Evolutionary conservation across 2,329 filamentous ascomycete genomes (phyloP), one percentile per base, ranked within the genome.

Genomic region (Scolecobasidium constrictum): DNA sequence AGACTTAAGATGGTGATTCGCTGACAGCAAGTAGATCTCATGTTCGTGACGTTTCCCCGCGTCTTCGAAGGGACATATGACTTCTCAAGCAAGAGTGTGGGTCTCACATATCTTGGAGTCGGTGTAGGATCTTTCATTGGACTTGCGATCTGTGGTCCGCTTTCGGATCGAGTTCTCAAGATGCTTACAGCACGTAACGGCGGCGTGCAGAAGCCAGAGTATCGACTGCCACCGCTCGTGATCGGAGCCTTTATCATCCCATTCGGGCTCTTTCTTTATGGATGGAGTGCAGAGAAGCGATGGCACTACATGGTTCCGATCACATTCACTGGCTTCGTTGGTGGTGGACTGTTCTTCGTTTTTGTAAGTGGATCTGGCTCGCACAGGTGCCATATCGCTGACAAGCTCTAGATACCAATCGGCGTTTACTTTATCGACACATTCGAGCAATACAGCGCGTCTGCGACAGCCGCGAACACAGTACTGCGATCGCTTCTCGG

Each of bases 11-110:
- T 9, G 26, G 26, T 31, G 9, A 31, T 31, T 7, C 9, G n/a
- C 26, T 31, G n/a, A 31, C 26, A 31, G 9, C 26, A 7, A 9
- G 9, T 31, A 31, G 26, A 67, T 49, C 58, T 69, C 31, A 53
- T 68, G 4, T 68, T 68, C 50, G 67, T 62, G 28, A 68, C 65
- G 0, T 66, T 68, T 44, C 64, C 64, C 1, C 52, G 53, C 16
- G 63, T 68, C 3, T 69, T 65, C 47, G 54, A 51, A 4, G 49
- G 51, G 6, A 53, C 58, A 34, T 69, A 69, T 46, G 48, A 51
- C 43, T 68, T 65, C 56, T 55, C 53, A 19, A 54, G 56, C 11
- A 56, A 58, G 16, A 54, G 55, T 6, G 53, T 58, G 1, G 66
- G 66, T 1, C 56, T 69, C 3, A 59, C 59, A 0, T 69, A 63